phyloP scores from a whole-genome alignment of 225 moss, liverwort and hornwort genomes.

The Pleurozium schreberi region DNA sequence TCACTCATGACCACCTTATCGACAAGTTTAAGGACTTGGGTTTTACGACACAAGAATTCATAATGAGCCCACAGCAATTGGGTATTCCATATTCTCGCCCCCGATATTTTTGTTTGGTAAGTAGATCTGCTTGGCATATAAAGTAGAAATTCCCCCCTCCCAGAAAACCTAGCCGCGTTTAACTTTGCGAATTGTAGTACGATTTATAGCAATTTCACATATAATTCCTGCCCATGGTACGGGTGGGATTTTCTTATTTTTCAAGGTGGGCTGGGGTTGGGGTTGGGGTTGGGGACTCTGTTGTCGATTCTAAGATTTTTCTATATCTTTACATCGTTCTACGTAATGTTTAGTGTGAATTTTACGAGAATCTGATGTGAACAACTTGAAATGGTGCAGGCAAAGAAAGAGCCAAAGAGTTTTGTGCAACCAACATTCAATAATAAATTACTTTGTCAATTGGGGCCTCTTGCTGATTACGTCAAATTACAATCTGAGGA shows the following conservation, averaged over 20 bases:
- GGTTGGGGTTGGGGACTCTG: background rate
- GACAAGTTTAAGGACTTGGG: conserved; percentile 52
- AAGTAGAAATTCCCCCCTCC: background rate
- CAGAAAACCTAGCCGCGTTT: background rate
- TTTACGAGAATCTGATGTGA: background rate
- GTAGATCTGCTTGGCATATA: background rate
- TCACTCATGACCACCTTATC: conserved; percentile 63
- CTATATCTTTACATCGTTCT: background rate
- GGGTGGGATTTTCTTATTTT: background rate
- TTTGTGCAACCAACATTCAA: too few relatives aligned
- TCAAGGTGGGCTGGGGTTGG: background rate
- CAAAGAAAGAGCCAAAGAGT: too few relatives aligned
- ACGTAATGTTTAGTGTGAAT: background rate
- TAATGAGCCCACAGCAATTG: conserved; percentile 84
- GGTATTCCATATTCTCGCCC: conserved; percentile 97
- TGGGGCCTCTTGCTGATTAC: too few relatives aligned
- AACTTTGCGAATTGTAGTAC: background rate
- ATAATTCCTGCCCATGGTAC: background rate
- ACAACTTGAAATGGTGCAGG: background rate
- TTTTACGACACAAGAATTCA: conserved; percentile 79
- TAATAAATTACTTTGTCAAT: too few relatives aligned
- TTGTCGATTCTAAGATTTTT: background rate
- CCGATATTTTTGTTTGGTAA: conserved; percentile 90
- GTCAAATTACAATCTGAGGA: too few relatives aligned
- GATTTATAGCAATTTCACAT: background rate